Percentiles rank a stretch among this genome's conserved stretches.
phyloP scores from a whole-genome alignment of 805 yeast genomes.

The Candida orba region DNA sequence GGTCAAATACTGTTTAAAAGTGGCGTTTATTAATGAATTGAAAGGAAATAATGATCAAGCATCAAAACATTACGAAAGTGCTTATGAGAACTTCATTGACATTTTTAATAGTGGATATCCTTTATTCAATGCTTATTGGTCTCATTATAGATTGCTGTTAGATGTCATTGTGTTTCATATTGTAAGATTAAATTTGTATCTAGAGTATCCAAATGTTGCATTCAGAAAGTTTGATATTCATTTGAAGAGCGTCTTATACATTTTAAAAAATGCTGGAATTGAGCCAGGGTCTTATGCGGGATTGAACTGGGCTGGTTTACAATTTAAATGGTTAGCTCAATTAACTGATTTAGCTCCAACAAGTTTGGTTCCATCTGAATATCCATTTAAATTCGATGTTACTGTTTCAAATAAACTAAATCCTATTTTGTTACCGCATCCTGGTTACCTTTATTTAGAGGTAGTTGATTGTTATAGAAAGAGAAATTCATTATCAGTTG shows the following conservation, averaged over 20 bases:
- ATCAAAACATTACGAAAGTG: slow-evolving; percentile 41
- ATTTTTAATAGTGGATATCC: slow-evolving; percentile 28
- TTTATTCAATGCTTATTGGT: slow-evolving; percentile 29
- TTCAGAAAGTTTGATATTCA: slow-evolving; percentile 61
- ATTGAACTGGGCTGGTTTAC: slow-evolving; percentile 52
- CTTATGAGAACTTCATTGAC: slow-evolving; percentile 44
- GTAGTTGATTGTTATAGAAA: slow-evolving; percentile 28
- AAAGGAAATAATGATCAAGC: slow-evolving; percentile 41
- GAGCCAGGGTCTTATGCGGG: slow-evolving; percentile 24
- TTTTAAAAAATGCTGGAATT: slow-evolving; percentile 26
- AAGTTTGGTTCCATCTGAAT: slow-evolving; percentile 30
- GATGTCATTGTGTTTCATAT: slow-evolving; percentile 61
- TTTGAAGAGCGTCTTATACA: slow-evolving; percentile 40
- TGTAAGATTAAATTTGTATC: slow-evolving; percentile 49
- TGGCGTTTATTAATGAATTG: slow-evolving; percentile 43
- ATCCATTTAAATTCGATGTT: slow-evolving; percentile 26
- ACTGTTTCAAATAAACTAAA: slow-evolving; percentile 15
- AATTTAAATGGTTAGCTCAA: slow-evolving; percentile 60
- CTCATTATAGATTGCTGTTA: slow-evolving; percentile 39
- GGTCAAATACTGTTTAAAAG: slow-evolving; percentile 44
- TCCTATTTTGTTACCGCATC: slow-evolving; percentile 33
- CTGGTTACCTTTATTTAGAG: slow-evolving; percentile 36
- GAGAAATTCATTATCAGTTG: slow-evolving; percentile 9
- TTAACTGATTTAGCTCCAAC: slow-evolving; percentile 43
- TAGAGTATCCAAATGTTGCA: slow-evolving; percentile 52